phyloP scores from a whole-genome alignment of 2,329 filamentous ascomycete genomes.

The Arthroderma sp. region DNA sequence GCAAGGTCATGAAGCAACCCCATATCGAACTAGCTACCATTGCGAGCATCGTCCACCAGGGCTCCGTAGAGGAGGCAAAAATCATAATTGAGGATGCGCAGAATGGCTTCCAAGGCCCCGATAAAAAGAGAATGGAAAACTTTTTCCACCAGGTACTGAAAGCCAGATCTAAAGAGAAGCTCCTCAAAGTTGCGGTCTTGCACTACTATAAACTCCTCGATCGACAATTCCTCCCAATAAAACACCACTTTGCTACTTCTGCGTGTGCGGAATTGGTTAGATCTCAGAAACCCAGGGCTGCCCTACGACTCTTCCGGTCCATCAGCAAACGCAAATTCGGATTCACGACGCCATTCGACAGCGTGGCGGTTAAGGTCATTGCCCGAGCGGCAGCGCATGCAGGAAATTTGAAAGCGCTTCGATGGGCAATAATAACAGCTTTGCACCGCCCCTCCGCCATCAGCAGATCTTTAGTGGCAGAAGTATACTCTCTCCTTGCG shows the following conservation, averaged over 20 bases:
- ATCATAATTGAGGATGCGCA: slow-evolving; percentile 21
- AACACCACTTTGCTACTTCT: slow-evolving; percentile 23
- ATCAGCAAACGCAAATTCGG: slow-evolving; percentile 27
- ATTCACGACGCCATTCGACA: slow-evolving; percentile 20
- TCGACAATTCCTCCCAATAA: slow-evolving; percentile 20
- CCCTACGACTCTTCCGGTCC: slow-evolving; percentile 22
- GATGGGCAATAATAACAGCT: slow-evolving; percentile 29
- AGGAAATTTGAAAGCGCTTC: slow-evolving; percentile 23
- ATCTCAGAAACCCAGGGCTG: slow-evolving; percentile 15
- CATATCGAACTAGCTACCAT: slow-evolving; percentile 27
- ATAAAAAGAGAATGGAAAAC: slow-evolving; percentile 17
- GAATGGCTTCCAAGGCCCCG: slow-evolving; percentile 14
- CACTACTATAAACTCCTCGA: slow-evolving; percentile 27
- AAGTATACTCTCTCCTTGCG: slow-evolving; percentile 17
- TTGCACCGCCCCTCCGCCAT: slow-evolving; percentile 21
- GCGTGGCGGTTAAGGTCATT: slow-evolving; percentile 27
- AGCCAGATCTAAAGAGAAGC: slow-evolving; percentile 13
- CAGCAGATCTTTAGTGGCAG: slow-evolving; percentile 21
- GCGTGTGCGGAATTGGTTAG: slow-evolving; percentile 19
- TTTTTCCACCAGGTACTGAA: slow-evolving; percentile 26
- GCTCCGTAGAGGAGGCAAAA: slow-evolving; percentile 19
- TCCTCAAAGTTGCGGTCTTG: slow-evolving; percentile 24
- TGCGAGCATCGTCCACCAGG: slow-evolving; percentile 22
- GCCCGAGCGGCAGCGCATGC: slow-evolving; percentile 21
- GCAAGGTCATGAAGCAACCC: slow-evolving; percentile 19